Conservation (phyloP, 1,284 basidiomycete genomes). For the Austroboletus sp. region DNA sequence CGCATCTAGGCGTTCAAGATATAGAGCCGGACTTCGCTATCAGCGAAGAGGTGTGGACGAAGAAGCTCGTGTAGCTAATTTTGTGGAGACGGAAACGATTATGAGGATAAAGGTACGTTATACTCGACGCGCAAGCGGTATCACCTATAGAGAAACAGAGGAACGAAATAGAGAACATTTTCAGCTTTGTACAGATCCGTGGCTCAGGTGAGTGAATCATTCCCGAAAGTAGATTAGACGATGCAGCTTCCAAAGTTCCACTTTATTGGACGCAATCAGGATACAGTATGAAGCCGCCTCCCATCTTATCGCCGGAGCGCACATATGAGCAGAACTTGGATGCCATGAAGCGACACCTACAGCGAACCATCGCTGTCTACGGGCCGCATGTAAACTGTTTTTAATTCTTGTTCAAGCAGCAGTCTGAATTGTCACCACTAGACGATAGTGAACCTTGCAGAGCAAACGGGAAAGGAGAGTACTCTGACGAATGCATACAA, state of each 20-base stretch:
- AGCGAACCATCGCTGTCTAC: constrained; percentile 61
- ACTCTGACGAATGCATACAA: constrained; percentile 74
- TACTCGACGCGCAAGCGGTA: neutral
- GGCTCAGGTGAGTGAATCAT: constrained; percentile 64
- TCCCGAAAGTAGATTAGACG: constrained; percentile 1
- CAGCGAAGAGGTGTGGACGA: constrained; percentile 91
- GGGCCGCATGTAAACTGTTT: constrained; percentile 60
- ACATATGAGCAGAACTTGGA: constrained; percentile 69
- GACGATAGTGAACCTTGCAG: constrained; percentile 85
- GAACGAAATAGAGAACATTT: constrained; percentile 67
- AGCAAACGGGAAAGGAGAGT: constrained; percentile 84
- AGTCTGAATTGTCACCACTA: constrained; percentile 28
- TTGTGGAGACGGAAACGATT: constrained; percentile 90
- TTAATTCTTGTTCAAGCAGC: neutral
- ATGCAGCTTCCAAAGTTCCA: constrained; percentile 52
- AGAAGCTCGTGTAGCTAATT: constrained; percentile 79
- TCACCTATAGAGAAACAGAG: constrained; percentile 39
- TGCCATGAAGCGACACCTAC: constrained; percentile 71
- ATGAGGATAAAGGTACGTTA: constrained; percentile 64
- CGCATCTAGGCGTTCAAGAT: constrained; percentile 82
- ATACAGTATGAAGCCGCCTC: constrained; percentile 82
- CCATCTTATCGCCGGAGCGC: constrained; percentile 65
- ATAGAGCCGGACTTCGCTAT: constrained; percentile 91
- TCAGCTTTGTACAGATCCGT: constrained; percentile 82
- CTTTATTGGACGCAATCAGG: constrained; percentile 85